These are phyloP conservation scores for Porphyridium purpureum DNA, from an alignment of 23 red algal genomes.

Conservation along the genomic window DNA sequence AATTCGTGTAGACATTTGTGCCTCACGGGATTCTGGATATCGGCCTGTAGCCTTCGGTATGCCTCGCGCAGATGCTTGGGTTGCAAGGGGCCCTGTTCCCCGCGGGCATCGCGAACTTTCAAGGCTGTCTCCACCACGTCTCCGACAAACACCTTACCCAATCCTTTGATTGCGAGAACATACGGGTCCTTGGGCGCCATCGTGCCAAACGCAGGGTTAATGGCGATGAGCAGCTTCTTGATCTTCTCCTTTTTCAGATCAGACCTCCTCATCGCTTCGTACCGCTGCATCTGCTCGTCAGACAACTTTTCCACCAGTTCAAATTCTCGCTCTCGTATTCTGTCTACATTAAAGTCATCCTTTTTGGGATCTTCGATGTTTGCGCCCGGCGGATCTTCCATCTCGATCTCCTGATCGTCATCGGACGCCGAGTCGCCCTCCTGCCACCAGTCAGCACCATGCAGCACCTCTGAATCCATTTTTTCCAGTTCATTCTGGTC, in stretches of 20 bases:
- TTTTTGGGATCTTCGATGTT: too few relatives aligned
- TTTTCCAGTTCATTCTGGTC: too few relatives aligned
- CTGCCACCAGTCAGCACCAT: too few relatives aligned
- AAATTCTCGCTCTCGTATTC: constrained; percentile 19
- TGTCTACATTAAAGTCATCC: constrained; percentile 15
- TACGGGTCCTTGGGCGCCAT: constrained; percentile 25
- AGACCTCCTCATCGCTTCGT: constrained; percentile 43
- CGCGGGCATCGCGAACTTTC: constrained; percentile 36
- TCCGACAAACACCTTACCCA: constrained; percentile 85
- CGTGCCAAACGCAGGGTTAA: constrained; percentile 36
- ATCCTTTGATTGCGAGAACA: constrained; percentile 67
- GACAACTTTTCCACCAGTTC: constrained; percentile 29
- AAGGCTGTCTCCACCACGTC: constrained; percentile 74
- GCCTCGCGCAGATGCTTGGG: constrained; percentile 48
- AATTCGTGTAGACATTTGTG: too few relatives aligned
- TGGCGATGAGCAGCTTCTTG: constrained; percentile 29
- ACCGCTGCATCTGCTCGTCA: constrained; percentile 24
- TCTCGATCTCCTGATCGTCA: too few relatives aligned
- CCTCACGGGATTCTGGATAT: too few relatives aligned
- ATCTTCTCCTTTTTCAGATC: constrained; percentile 52
- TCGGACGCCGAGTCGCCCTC: too few relatives aligned
- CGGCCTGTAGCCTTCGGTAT: too few relatives aligned
- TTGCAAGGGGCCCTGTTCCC: constrained; percentile 38
- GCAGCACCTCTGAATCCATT: too few relatives aligned
- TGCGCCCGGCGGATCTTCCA: too few relatives aligned